A percentile compares a stretch with the other conserved stretches of the same genome.
Conservation (phyloP, 1,284 basidiomycete species). For the Ustilago cynodontis region DNA sequence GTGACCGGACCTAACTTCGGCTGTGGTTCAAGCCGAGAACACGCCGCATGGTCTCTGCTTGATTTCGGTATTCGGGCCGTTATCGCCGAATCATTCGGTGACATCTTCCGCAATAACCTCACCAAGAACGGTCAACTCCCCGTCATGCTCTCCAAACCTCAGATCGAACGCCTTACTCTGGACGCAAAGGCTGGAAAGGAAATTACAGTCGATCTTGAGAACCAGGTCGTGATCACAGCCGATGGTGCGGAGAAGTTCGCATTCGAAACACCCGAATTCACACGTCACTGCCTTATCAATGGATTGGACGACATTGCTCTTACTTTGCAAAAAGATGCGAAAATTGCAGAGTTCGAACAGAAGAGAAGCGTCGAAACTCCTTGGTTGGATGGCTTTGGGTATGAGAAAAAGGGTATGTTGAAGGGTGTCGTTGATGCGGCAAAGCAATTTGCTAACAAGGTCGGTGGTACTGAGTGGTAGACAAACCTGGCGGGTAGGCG, state of each 20-base stretch:
- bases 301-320: slow-evolving; percentile 67
- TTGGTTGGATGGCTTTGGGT: slow-evolving; percentile 65
- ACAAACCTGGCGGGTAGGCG: background rate
- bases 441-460: slow-evolving; percentile 42
- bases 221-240: slow-evolving; percentile 56
- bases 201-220: slow-evolving; percentile 64
- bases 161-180: slow-evolving; percentile 55
- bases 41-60: slow-evolving; percentile 67
- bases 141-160: slow-evolving; percentile 51
- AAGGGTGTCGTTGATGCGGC: slow-evolving; percentile 41
- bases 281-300: slow-evolving; percentile 64
- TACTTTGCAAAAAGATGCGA: slow-evolving; percentile 61
- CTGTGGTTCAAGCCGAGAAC: slow-evolving; percentile 66
- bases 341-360: slow-evolving; percentile 57
- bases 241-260: slow-evolving; percentile 55
- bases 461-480: slow-evolving; percentile 62
- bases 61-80: slow-evolving; percentile 68
- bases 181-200: slow-evolving; percentile 63
- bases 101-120: slow-evolving; percentile 67
- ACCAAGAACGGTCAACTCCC: slow-evolving; percentile 67
- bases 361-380: slow-evolving; percentile 56
- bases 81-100: slow-evolving; percentile 63
- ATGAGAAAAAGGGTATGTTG: slow-evolving; percentile 34
- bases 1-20: slow-evolving; percentile 67
- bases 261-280: slow-evolving; percentile 61